These are phyloP conservation scores for Plectosphaerella plurivora DNA, from an alignment of 2,329 filamentous ascomycete genomes.

Conservation along the genomic window DNA sequence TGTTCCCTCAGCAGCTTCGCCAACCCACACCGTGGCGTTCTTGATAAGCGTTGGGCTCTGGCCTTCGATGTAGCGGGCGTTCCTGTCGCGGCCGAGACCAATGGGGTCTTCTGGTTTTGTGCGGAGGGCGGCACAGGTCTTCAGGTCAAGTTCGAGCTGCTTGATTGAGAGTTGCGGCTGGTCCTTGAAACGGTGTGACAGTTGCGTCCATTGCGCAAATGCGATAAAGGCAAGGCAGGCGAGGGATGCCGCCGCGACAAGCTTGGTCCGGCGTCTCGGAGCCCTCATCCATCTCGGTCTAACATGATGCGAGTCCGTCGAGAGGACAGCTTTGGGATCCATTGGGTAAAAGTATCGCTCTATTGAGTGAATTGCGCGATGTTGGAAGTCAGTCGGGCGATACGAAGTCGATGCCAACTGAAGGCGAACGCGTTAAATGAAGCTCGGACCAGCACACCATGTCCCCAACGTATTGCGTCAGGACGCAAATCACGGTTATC, in stretches of 20 bases:
- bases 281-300: slow-evolving; percentile 5
- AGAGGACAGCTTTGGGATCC: no score
- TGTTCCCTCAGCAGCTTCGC: slow-evolving; percentile 51
- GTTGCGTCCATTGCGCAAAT: slow-evolving; percentile 43
- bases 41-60: slow-evolving; percentile 57
- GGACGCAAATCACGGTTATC: no score
- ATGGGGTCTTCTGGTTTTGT: slow-evolving; percentile 50
- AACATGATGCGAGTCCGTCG: no score
- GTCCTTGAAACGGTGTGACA: slow-evolving; percentile 12
- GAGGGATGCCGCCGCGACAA: slow-evolving; percentile 36
- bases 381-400: no score
- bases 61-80: slow-evolving; percentile 56
- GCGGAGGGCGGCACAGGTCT: slow-evolving; percentile 50
- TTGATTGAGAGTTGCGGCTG: slow-evolving; percentile 40
- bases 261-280: slow-evolving; percentile 11
- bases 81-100: slow-evolving; percentile 52
- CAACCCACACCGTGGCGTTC: slow-evolving; percentile 64
- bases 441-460: no score
- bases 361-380: no score
- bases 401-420: no score
- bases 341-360: neutral
- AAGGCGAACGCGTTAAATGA: no score
- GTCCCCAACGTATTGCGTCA: no score
- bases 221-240: slow-evolving; percentile 46
- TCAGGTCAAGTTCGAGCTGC: slow-evolving; percentile 49